Base-by-base conservation (phyloP, 2,329 filamentous ascomycete genomes). In the Coniosporium tulheliwenetii region DNA sequence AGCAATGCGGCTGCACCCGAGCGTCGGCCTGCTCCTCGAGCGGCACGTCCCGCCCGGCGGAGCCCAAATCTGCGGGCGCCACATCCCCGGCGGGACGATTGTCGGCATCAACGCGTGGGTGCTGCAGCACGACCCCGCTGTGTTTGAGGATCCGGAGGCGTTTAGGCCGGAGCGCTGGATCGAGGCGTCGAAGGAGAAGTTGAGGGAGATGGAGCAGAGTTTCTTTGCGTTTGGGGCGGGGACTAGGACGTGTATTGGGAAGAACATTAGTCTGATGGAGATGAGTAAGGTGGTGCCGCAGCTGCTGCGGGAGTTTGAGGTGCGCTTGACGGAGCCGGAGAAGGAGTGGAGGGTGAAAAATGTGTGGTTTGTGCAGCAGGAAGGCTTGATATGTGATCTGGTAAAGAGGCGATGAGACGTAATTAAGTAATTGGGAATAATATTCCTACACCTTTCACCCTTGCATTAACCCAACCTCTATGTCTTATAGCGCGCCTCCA, bases 401-500 rank as follows among this genome's bases (percentile, higher is more conserved):
- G n/a, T 29, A 12, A 37, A 15, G 36, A 15, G 36, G 19, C 10
- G 36, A 14, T 13, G 32, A 26, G 19, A 26, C 19, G 19, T 7
- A 26, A 26, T 26, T 26, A 7, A 26, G 19, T 26, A 26, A 7
- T 26, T 26, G 4, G 3, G 19, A 26, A 26, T 26, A 4, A 26
- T 26, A 26, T 26, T 26, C 19, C 19, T 26, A 26, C 4, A 26
- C 19, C 7, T 26, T 7, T 26, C n/a, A n/a, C n/a, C 19, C 19
- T 7, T 26, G 19, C 19, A 26, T 7, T 26, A 7, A 26, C 19
- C 7, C 19, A 26, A 26, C 19, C 7, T 26, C 7, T 26, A 26
- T 26, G 7, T 26, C 19, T 26, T 65, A 95, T 55, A 96, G 65
- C n/a, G 86, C 86, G 10, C 89, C 89, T 1, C 89, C 89, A 7